Evolutionary conservation across 2,329 filamentous ascomycete genomes (phyloP), one percentile per base, ranked within the genome.

Genomic region (Chrysosphaeria jannelii): DNA sequence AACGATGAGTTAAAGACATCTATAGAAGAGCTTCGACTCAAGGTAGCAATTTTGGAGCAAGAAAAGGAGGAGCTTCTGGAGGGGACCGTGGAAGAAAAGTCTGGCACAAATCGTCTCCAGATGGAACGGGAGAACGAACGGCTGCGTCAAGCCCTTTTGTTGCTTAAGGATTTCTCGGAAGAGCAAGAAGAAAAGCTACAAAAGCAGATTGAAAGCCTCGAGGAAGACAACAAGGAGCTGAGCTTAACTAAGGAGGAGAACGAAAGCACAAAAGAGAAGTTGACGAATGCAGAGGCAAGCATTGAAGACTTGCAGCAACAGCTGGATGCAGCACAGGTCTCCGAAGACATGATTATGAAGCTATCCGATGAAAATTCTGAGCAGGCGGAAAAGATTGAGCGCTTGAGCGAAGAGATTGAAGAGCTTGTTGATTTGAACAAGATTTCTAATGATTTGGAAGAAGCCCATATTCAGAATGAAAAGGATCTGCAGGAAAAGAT

Each of bases 401-500:
- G 90, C 38, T 57, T 91, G 24, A 69, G 69, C 36, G 63, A 63
- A 10, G 64, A 69, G 6, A 70, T 93, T 29, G 69, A 79, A 30
- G 81, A 93, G 32, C 55, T 93, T 8, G 76, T 91, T 41, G 75
- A 61, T 29, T 48, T 93, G 25, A 79, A 78, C 39, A 81, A 97
- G 39, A 64, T 93, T 34, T 88, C 76, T 34, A 79, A 93, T 36
- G 85, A 97, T 43, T 61, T 97, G 4, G 79, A 91, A 40, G 60
- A 75, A 35, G 90, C 90, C 38, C 79, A 91, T 37, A 61, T 85
- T 4, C 78, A 91, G 38, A 74, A 78, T 17, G 75, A 89, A 40
- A 89, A 81, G 41, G 79, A 93, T 39, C 60, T 97, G 44, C 78
- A 90, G 40, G 72, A 88, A 35, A 79, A 91, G 35, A 60, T 93